A percentile compares a stretch with the other conserved stretches of the same genome.
These are phyloP conservation scores for Boeremia lycopersici DNA, from an alignment of 2,329 filamentous ascomycete genomes.

Conservation along the genomic window DNA sequence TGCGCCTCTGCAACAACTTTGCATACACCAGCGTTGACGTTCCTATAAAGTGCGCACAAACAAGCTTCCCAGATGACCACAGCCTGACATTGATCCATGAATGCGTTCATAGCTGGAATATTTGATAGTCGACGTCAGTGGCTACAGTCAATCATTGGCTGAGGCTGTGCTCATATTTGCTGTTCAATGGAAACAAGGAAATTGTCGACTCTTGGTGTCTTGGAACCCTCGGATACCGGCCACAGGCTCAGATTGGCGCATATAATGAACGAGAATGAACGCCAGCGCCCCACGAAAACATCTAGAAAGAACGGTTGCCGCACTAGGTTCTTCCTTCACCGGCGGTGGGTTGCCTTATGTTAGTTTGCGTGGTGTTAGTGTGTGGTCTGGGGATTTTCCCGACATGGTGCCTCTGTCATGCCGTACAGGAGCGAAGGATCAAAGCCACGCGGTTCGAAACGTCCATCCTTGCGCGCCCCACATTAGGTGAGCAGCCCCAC, in stretches of 20 bases:
- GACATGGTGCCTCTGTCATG: constrained; percentile 8
- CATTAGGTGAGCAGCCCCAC: neutral
- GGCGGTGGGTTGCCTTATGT: neutral
- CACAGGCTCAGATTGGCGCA: neutral
- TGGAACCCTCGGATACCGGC: constrained; percentile 1
- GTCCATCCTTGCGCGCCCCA: constrained; percentile 2
- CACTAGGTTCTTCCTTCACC: neutral
- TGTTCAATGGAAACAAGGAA: constrained; percentile 1
- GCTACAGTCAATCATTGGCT: neutral
- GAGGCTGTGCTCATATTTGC: constrained; percentile 1
- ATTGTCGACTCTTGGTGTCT: neutral
- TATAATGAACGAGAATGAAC: no score
- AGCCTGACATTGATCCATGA: neutral
- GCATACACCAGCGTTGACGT: neutral
- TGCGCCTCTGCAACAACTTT: neutral
- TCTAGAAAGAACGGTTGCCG: no score
- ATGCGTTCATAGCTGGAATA: neutral
- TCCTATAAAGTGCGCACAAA: neutral
- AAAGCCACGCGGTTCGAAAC: constrained; percentile 3
- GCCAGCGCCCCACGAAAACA: neutral
- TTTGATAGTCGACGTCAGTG: neutral
- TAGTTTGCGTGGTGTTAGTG: neutral
- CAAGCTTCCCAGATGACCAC: neutral
- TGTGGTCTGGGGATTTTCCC: constrained; percentile 11
- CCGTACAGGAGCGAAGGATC: constrained; percentile 6